These are phyloP conservation scores for Salisapilia sapeloensis DNA, from an alignment of 352 stramenopile genomes.

Conservation along the genomic window DNA sequence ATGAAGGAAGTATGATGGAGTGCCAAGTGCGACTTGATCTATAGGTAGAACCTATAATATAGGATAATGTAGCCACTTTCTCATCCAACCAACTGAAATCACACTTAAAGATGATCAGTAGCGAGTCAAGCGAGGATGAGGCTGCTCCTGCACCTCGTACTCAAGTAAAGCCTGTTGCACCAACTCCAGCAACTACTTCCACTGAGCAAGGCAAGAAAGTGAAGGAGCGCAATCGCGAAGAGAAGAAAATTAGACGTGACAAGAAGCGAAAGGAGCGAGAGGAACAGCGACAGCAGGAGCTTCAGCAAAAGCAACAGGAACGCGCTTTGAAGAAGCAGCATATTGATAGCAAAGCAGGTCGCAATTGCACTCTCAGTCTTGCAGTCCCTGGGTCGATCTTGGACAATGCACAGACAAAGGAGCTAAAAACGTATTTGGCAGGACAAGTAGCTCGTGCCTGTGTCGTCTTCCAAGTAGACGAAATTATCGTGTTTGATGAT, in stretches of 20 bases:
- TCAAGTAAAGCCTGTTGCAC: no score
- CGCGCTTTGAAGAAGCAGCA: slow-evolving; percentile 15
- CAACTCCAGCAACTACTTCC: no score
- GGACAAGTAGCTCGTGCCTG: slow-evolving; percentile 93
- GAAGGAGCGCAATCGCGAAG: slow-evolving; percentile 6
- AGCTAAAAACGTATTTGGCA: slow-evolving; percentile 92
- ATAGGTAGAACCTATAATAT: no score
- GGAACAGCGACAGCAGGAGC: slow-evolving; percentile 47
- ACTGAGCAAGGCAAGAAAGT: slow-evolving; percentile 13
- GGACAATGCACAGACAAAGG: slow-evolving; percentile 94
- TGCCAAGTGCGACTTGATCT: no score
- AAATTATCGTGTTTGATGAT: slow-evolving; percentile 98
- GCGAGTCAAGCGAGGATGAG: slow-evolving; percentile 81
- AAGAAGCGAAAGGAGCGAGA: slow-evolving; percentile 60
- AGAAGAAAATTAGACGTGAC: slow-evolving; percentile 14
- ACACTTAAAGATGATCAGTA: slow-evolving; percentile 83
- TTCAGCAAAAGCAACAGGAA: slow-evolving; percentile 14
- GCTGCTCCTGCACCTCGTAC: slow-evolving; percentile 18
- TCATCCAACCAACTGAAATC: no score
- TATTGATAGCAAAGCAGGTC: slow-evolving; percentile 19
- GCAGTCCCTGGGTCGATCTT: slow-evolving; percentile 93
- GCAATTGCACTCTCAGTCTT: slow-evolving; percentile 90
- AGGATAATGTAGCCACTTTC: no score
- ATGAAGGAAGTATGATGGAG: no score
- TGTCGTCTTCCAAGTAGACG: slow-evolving; percentile 96